phyloP scores from a whole-genome alignment of 208 protist species.

The Wallacemonas sp. region DNA sequence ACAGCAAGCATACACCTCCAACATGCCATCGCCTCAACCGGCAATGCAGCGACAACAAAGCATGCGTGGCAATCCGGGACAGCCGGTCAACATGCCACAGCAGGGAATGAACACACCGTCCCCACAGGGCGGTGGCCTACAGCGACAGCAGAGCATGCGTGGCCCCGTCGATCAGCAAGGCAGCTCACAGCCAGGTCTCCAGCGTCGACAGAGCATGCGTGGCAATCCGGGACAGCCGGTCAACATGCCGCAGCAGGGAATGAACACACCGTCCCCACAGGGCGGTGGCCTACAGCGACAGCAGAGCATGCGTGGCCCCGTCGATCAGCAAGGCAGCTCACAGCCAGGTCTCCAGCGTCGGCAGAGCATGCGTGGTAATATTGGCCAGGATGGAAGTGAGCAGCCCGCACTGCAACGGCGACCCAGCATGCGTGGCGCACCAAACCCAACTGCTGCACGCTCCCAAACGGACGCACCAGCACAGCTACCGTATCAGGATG shows the following conservation, averaged over 20 bases:
- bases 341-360: background rate
- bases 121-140: background rate
- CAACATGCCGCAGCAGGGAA: background rate
- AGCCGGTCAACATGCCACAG: background rate
- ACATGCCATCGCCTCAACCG: background rate
- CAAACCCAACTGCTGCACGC: background rate
- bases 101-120: background rate
- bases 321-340: background rate
- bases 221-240: background rate
- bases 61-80: background rate
- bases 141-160: conserved; percentile 13
- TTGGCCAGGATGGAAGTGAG: background rate
- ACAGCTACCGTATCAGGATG: background rate
- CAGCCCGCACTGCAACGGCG: background rate
- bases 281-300: background rate
- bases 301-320: background rate
- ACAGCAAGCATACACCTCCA: background rate
- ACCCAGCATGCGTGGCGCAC: background rate
- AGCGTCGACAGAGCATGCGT: conserved; percentile 2
- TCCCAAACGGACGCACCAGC: background rate
- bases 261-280: conserved; percentile 2
- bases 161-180: background rate
- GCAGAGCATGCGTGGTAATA: background rate
- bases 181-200: background rate
- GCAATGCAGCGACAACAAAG: background rate